A percentile compares a stretch with the other conserved stretches of the same genome.
Conservation (phyloP, 345 rosid species). For the Excoecaria agallocha region DNA sequence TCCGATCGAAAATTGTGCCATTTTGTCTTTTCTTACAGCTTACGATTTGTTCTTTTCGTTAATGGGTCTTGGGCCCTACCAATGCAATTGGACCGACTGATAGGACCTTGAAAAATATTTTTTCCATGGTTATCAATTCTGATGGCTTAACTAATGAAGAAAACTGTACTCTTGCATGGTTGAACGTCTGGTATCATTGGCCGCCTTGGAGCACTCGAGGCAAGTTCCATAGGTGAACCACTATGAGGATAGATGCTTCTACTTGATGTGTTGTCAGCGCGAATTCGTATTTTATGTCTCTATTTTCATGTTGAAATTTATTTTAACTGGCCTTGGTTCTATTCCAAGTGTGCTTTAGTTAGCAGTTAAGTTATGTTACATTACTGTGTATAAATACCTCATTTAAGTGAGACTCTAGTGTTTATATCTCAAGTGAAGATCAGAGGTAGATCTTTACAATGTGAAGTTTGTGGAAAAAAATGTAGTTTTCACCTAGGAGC, state of each 20-base stretch:
- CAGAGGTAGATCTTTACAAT: slow-evolving; percentile 66
- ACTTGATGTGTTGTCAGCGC: slow-evolving; percentile 80
- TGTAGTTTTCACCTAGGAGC: slow-evolving; percentile 45
- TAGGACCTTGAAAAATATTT: too few relatives aligned
- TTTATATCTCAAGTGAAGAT: slow-evolving; percentile 62
- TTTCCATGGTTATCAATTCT: too few relatives aligned
- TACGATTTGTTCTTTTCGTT: too few relatives aligned
- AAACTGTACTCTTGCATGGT: not conserved
- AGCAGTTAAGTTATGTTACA: not conserved
- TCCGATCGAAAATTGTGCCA: too few relatives aligned
- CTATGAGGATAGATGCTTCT: slow-evolving; percentile 85
- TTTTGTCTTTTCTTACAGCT: too few relatives aligned
- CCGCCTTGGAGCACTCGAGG: slow-evolving; percentile 94
- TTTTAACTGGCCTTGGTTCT: slow-evolving; percentile 1
- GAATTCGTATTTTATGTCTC: slow-evolving; percentile 66
- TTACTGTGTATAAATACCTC: not conserved
- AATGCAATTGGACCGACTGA: too few relatives aligned
- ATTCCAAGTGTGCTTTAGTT: not conserved
- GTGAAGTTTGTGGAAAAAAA: slow-evolving; percentile 75
- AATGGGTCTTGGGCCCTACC: too few relatives aligned
- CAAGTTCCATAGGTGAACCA: slow-evolving; percentile 77
- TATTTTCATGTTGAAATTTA: not conserved
- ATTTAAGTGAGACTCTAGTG: slow-evolving; percentile 9
- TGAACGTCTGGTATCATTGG: slow-evolving; percentile 69
- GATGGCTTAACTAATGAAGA: not conserved